Evolutionary conservation across 1,284 basidiomycete genomes (phyloP).

Genomic region (Ceratobasidium sp.): DNA sequence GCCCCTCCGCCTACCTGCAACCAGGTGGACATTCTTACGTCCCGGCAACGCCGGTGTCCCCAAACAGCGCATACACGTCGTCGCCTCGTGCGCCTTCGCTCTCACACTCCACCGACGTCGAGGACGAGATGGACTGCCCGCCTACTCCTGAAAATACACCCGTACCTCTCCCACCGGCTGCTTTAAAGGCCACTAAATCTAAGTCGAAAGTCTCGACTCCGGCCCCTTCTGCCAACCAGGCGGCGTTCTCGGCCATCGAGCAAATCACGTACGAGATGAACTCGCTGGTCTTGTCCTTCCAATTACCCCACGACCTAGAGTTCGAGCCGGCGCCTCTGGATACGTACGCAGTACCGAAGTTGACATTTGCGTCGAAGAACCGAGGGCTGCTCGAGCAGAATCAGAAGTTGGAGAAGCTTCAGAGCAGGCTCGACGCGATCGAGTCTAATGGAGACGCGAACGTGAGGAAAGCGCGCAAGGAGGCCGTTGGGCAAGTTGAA

Average conservation of each 20-base stretch:
- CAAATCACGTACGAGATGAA: constrained; percentile 11
- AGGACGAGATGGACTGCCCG: constrained; percentile 20
- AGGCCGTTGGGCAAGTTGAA: background rate
- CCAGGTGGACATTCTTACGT: background rate
- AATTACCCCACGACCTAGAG: constrained; percentile 25
- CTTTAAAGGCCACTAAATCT: background rate
- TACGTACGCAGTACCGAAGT: background rate
- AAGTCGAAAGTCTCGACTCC: background rate
- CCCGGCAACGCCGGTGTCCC: background rate
- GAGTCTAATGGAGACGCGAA: background rate
- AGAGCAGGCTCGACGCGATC: constrained; percentile 6
- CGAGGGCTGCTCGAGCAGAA: constrained; percentile 13
- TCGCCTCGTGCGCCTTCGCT: background rate
- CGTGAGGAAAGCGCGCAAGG: constrained; percentile 19
- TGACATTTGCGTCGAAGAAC: constrained; percentile 21
- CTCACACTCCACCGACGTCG: background rate
- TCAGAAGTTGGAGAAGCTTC: constrained; percentile 14
- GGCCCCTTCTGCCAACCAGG: background rate
- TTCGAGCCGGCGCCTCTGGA: background rate
- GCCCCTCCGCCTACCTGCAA: background rate
- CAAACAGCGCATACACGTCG: background rate
- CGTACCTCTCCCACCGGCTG: background rate
- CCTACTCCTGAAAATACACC: background rate
- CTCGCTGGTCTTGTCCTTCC: background rate
- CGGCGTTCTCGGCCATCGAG: constrained; percentile 9